Percentiles rank a stretch among this genome's conserved stretches.
These are phyloP conservation scores for Lotus japonicus DNA, from an alignment of 306 rosid species.

Conservation along the genomic window DNA sequence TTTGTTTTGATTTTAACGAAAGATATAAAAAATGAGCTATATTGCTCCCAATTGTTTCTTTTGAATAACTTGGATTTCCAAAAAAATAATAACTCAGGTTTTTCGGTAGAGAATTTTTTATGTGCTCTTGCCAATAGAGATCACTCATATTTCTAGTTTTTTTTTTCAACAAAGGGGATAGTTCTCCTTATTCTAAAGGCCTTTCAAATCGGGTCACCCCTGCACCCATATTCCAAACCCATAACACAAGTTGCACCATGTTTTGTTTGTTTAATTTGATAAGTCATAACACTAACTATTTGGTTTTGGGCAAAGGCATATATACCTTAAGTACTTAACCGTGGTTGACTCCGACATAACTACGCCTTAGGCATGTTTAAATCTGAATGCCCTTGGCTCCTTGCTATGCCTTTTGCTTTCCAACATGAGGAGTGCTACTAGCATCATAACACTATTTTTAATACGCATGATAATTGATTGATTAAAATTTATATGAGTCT, in stretches of 20 bases:
- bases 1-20: too few relatives aligned
- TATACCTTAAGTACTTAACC: too few relatives aligned
- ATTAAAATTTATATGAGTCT: too few relatives aligned
- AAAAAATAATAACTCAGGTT: too few relatives aligned
- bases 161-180: neutral
- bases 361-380: conserved; percentile 15
- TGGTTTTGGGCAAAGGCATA: neutral
- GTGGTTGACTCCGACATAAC: neutral
- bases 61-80: too few relatives aligned
- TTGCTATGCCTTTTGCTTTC: neutral
- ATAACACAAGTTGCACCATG: neutral
- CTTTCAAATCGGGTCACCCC: neutral
- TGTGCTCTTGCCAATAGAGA: too few relatives aligned
- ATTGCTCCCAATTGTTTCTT: too few relatives aligned
- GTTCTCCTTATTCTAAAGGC: neutral
- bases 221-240: neutral
- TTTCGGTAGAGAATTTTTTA: too few relatives aligned
- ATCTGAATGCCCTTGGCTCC: neutral
- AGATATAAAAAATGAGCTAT: too few relatives aligned
- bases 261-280: neutral
- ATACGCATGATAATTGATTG: too few relatives aligned
- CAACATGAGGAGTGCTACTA: neutral
- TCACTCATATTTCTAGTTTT: too few relatives aligned
- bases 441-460: too few relatives aligned
- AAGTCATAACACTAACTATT: neutral